Evolutionary conservation across 2,329 filamentous ascomycete genomes (phyloP), one percentile per base, ranked within the genome.

Genomic region (Paradendryphiella salina): DNA sequence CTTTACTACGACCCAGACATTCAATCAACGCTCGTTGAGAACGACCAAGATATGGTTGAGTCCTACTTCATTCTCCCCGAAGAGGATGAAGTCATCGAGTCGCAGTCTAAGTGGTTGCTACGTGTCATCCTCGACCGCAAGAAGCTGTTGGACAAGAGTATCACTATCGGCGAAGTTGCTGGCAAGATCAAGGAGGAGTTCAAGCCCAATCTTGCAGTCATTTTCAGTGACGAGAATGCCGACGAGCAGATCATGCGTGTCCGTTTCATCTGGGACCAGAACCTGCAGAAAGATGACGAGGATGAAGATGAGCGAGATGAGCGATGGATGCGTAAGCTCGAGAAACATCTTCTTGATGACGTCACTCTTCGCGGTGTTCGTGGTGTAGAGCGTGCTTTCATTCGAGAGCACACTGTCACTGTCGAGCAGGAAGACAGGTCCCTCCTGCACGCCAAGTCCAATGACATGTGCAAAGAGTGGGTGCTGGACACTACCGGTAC

Each of bases 141-240:
- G 66, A 95, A 96, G 79, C 82, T 99, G 76, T 84, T 99, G 32
- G 94, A 99, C 75, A 99, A 95, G 82, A 89, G 88, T 55, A 82
- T 99, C 57, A 88, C 85, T 28, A 92, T 99, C 51, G 88, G 94
- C 54, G 91, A 99, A 65, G 93, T 99, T 54, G 93, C 93, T 26
- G 79, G 82, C 54, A 88, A 86, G 68, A 94, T 99, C 76, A 96
- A 95, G 78, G 85, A 92, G 59, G 87, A 91, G 45, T 99, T 96
- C 70, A 82, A 85, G 15, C 69, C 67, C 11, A 85, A 82, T 56
- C 79, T 97, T 63, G 90, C 90, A 11, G 86, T 99, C 60, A 92
- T 99, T 54, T 96, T 96, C 80, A 96, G 91, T 75, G 94, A 99
- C 74, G 94, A 96, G 79, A 99, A 99, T 73, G 92, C 93, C 8